Evolutionary conservation across 2,329 filamentous ascomycete species (phyloP).

Genomic region (Xylaria sp.): DNA sequence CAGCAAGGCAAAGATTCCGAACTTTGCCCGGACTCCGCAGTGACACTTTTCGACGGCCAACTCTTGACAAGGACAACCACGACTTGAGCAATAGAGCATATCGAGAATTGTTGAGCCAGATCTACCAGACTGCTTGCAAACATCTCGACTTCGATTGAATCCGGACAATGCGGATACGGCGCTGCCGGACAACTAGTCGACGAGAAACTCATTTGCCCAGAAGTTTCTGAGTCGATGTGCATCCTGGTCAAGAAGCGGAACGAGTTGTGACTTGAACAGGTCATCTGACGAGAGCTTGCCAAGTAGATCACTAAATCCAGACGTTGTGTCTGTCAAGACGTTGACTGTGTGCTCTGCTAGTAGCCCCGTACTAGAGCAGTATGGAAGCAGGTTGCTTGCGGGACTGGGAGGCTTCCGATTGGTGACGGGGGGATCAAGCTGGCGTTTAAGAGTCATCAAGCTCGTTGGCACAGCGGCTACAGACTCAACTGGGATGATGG

Average conservation of each 20-base stretch:
- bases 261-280: constrained; percentile 23
- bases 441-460: constrained; percentile 36
- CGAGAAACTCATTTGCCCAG: constrained; percentile 29
- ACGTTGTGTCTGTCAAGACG: constrained; percentile 32
- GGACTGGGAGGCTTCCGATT: constrained; percentile 16
- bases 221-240: constrained; percentile 27
- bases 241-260: constrained; percentile 27
- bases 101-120: not conserved
- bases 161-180: not conserved
- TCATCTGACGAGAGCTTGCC: constrained; percentile 22
- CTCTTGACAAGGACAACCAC: not conserved
- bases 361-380: constrained; percentile 28
- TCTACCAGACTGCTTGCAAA: not conserved
- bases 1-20: not conserved
- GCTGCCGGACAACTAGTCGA: constrained; percentile 17
- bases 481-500: constrained; percentile 40
- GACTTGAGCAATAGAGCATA: not conserved
- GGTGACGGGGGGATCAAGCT: constrained; percentile 21
- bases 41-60: not conserved
- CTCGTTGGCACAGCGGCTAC: constrained; percentile 33
- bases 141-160: too few relatives aligned
- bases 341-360: constrained; percentile 30
- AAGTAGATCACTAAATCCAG: constrained; percentile 30
- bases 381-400: constrained; percentile 31
- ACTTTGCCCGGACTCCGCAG: not conserved